Base-by-base conservation (phyloP, 2,329 filamentous ascomycete genomes). In the Ophiognomonia clavigignenti-juglandacearum region DNA sequence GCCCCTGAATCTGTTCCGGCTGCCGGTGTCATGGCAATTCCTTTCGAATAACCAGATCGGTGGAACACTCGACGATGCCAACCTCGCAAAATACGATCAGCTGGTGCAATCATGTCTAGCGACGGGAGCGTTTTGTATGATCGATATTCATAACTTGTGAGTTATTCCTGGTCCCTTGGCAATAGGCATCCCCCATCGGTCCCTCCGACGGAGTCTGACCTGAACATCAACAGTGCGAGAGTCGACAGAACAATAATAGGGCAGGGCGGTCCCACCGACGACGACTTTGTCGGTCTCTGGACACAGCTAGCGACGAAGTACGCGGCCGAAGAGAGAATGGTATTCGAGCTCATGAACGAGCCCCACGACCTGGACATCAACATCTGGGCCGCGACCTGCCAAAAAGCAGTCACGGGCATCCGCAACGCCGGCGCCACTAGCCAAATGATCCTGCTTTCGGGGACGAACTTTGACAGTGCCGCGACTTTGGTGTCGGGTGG, bases 311-410 rank as follows among this genome's bases (percentile, higher is more conserved):
- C 83, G 1, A 67, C 64, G 1, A 78, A 79, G 57, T 86, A 86
- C 62, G 72, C 70, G 18, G 56, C 57, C 6, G 63, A 79, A 39
- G 59, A 69, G 29, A 78, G 75, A 48, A 64, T 86, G 27, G 69
- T 77, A 4, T 83, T 86, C 54, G 82, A 80, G n/a, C 59, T 86
- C 36, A 86, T 86, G 81, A 86, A 86, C 64, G 83, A 82, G 64
- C 82, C 83, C 7, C 80, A 84, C 60, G 75, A 80, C 43, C 62
- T 78, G 46, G 73, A 80, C 56, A 69, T 83, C 54, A 61, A 57
- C 23, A 60, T 64, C 2, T 86, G 83, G 83, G 79, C 76, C 0
- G 60, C 69, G 4, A 80, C 78, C 0, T 76, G 78, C 52, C 83
- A 86, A 59, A 71, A 70, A 11, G 80, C 70, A 14, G 83, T 87